Conservation (phyloP, 2,329 filamentous ascomycete genomes). For the Phymatotrichopsis omnivora region DNA sequence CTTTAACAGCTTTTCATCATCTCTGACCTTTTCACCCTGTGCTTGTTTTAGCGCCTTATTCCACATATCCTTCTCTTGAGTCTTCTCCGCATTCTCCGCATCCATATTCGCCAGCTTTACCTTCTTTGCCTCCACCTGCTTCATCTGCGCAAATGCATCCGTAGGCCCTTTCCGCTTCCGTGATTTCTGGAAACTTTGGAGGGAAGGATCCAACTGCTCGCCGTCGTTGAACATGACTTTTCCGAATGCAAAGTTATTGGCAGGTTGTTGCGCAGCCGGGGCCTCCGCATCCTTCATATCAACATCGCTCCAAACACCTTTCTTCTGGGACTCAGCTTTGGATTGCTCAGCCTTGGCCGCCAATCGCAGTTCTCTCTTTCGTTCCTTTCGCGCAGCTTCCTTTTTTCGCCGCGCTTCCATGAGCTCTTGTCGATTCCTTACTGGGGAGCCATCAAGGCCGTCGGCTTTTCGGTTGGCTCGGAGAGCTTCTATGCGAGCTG, state of each 20-base stretch:
- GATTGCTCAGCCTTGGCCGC: constrained; percentile 55
- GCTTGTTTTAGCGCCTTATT: constrained; percentile 78
- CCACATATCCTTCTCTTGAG: constrained; percentile 92
- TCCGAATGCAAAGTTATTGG: constrained; percentile 74
- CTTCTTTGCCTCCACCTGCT: constrained; percentile 76
- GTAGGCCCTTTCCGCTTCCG: constrained; percentile 71
- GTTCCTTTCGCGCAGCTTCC: constrained; percentile 72
- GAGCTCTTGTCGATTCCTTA: constrained; percentile 79
- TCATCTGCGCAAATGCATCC: constrained; percentile 76
- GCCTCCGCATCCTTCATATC: neutral
- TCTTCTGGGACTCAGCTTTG: no score
- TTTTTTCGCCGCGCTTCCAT: constrained; percentile 83
- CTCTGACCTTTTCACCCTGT: constrained; percentile 78
- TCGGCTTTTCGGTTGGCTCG: constrained; percentile 81
- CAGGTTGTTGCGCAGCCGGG: constrained; percentile 44
- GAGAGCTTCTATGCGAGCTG: constrained; percentile 73
- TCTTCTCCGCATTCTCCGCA: constrained; percentile 68
- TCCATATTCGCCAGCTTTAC: constrained; percentile 66
- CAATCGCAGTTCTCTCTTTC: constrained; percentile 75
- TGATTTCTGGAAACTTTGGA: constrained; percentile 51
- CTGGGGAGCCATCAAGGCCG: constrained; percentile 67
- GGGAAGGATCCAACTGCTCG: constrained; percentile 62
- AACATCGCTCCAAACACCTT: no score
- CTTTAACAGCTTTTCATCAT: constrained; percentile 79
- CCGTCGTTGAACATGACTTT: constrained; percentile 86